Percentiles rank a stretch among this genome's conserved stretches.
These are phyloP conservation scores for Volutella citrinella DNA, from an alignment of 2,329 filamentous ascomycete species.

Conservation along the genomic window DNA sequence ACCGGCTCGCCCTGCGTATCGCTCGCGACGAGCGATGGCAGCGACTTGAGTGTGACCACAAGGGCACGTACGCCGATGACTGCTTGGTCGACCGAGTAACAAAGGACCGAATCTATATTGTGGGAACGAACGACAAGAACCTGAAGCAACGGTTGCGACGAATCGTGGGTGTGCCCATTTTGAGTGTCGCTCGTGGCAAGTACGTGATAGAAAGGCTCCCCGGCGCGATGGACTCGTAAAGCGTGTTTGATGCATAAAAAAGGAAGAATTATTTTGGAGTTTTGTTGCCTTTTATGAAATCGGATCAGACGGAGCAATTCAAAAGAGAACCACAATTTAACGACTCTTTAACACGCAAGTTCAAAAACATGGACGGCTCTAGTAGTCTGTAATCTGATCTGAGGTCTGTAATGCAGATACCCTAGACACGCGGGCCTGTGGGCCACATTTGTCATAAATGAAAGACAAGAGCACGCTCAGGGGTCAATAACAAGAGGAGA, in stretches of 20 bases:
- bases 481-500: too few relatives aligned
- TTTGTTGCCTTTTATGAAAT: conserved; percentile 16
- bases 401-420: too few relatives aligned
- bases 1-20: conserved; percentile 79
- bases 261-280: conserved; percentile 9
- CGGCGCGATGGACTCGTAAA: conserved; percentile 65
- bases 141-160: conserved; percentile 82
- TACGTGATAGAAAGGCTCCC: conserved; percentile 93
- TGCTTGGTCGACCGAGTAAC: conserved; percentile 74
- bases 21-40: conserved; percentile 89
- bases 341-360: too few relatives aligned
- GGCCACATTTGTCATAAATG: too few relatives aligned
- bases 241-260: conserved; percentile 4
- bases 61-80: conserved; percentile 79
- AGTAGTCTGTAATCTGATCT: too few relatives aligned
- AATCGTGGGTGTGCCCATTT: conserved; percentile 61
- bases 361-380: too few relatives aligned
- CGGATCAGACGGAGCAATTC: conserved; percentile 11
- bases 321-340: too few relatives aligned
- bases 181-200: conserved; percentile 84
- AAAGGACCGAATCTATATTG: conserved; percentile 75
- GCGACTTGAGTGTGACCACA: conserved; percentile 83
- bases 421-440: too few relatives aligned
- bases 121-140: conserved; percentile 75
- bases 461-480: too few relatives aligned